Evolutionary conservation across 2,329 filamentous ascomycete genomes (phyloP), one percentile per base, ranked within the genome.

Genomic region (Thielaviopsis populi): DNA sequence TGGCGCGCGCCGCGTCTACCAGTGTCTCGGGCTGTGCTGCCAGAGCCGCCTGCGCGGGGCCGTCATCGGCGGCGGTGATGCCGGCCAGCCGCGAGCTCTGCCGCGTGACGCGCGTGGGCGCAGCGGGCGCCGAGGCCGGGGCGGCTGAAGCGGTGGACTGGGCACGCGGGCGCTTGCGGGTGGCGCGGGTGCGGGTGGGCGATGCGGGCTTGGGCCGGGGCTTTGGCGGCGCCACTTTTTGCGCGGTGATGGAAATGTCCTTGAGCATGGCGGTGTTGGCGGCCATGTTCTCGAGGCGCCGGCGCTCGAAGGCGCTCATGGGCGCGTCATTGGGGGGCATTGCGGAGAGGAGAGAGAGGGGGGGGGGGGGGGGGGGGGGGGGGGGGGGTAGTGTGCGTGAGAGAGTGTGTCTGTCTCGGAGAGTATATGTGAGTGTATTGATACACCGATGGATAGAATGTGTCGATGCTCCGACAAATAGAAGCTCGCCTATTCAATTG

Each of bases 271-370:
- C 89, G 73, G 92, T 87, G 69, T 95, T 94, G 63, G 88, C 85
- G 0, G 86, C 89, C 48, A 95, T 95, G 68, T 96, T 96, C 66
- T 91, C 89, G 17, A 89, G 82, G 0, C 91, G 82, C 69, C 89
- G 85, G 69, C 86, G 85, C 78, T 96, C 91, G 74, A 95, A 96
- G 46, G 90, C 89, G 74, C 88, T 95, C 69, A 95, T 77, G 42
- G 37, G 76, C 72, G 69, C 70, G 15, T 73, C 73, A 48, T 78
- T 75, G 24, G 73, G 75, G 17, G 79, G 73, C 80, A 84, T 83
- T 43, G 50, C 69, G 37, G 59, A 10, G 48, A 1, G 7, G 22
- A 13, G 22, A 3, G 17, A 56, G 15, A 24, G 22, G 13, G 41
- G 13, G 41, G 4, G 41, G 4, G 41, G 13, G 17, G 7, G 30